These are phyloP conservation scores for Tricholoma matsutake DNA, from an alignment of 768 basidiomycete species.

Conservation along the genomic window DNA sequence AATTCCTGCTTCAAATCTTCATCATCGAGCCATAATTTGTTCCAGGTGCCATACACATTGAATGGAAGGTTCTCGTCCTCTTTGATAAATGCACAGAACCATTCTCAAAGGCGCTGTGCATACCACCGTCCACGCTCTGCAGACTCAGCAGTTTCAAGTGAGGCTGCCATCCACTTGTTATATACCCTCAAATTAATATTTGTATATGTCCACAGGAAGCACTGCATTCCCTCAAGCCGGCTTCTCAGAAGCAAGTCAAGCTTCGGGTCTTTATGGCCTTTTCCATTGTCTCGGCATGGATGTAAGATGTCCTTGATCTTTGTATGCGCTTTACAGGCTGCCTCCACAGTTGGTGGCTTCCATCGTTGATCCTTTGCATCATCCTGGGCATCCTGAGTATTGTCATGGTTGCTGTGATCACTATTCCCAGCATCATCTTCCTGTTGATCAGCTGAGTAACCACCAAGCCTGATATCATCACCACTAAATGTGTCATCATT, in stretches of 20 bases:
- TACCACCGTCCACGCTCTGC: background rate
- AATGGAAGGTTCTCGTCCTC: background rate
- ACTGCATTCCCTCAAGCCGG: slow-evolving; percentile 1
- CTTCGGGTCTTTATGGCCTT: background rate
- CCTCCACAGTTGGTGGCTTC: background rate
- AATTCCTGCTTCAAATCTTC: slow-evolving; percentile 1
- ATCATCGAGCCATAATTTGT: background rate
- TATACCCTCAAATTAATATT: background rate
- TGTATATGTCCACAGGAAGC: slow-evolving; percentile 1
- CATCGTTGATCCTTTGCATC: background rate
- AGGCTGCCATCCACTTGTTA: background rate
- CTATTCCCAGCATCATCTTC: background rate
- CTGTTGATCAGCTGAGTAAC: background rate
- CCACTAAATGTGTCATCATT: background rate
- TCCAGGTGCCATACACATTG: background rate
- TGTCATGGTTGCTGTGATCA: background rate
- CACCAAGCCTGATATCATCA: background rate
- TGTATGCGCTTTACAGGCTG: background rate
- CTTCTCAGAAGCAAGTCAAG: slow-evolving; percentile 6
- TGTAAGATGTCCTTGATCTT: slow-evolving; percentile 2
- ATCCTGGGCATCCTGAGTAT: slow-evolving; percentile 1
- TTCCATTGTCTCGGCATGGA: slow-evolving; percentile 4
- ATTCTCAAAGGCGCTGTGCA: background rate
- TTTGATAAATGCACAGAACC: background rate
- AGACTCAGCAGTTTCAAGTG: background rate